A percentile compares a stretch with the other conserved stretches of the same genome.
Evolutionary conservation across 345 rosid genomes (phyloP).

Genomic region (Eucalyptus paniculata): DNA sequence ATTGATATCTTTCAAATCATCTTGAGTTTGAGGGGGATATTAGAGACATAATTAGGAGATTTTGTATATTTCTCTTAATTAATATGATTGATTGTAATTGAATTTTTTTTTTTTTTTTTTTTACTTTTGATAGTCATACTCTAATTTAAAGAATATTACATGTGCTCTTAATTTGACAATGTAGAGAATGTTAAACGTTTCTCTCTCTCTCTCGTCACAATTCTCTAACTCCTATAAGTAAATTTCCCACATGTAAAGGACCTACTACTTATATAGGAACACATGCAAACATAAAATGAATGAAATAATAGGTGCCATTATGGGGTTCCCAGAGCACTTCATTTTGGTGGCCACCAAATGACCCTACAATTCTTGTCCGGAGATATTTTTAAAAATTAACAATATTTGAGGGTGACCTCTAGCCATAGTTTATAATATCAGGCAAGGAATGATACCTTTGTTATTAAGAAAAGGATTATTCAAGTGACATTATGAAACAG

Average conservation of each 20-base stretch:
- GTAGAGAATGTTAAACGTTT: neutral
- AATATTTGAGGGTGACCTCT: neutral
- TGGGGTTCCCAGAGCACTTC: neutral
- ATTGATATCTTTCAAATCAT: neutral
- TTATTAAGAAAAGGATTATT: neutral
- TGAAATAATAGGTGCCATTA: neutral
- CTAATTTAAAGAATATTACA: neutral
- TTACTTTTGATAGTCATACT: neutral
- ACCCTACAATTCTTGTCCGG: neutral
- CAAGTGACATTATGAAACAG: neutral
- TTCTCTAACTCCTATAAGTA: neutral
- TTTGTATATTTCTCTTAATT: neutral
- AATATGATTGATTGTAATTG: neutral
- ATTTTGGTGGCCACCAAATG: neutral
- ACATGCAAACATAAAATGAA: neutral
- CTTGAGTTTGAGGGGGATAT: neutral
- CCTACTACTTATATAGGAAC: neutral
- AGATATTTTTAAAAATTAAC: neutral
- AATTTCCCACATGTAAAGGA: neutral
- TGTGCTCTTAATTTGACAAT: neutral
- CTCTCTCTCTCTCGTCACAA: neutral
- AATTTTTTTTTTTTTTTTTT: neutral
- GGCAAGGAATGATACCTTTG: neutral
- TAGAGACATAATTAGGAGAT: neutral
- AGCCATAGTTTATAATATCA: neutral